Percentiles rank a stretch among this genome's conserved stretches.
These are phyloP conservation scores for Fusarium tupiense DNA, from an alignment of 2,329 filamentous ascomycete genomes.

Conservation along the genomic window DNA sequence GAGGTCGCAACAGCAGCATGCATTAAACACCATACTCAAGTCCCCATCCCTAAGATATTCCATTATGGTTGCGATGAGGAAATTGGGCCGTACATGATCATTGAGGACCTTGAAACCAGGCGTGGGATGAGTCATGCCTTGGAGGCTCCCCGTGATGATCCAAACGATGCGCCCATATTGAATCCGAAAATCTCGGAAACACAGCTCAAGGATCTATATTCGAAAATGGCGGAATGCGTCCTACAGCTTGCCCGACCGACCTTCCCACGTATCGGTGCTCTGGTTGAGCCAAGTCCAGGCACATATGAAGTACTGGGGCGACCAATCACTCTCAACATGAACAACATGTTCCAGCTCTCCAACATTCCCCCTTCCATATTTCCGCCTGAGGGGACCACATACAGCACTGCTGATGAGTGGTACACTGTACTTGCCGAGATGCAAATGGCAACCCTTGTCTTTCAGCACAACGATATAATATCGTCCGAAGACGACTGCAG, in stretches of 20 bases:
- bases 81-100: constrained; percentile 39
- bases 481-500: constrained; percentile 51
- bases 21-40: constrained; percentile 29
- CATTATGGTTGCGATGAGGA: constrained; percentile 34
- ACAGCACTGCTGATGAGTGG: constrained; percentile 49
- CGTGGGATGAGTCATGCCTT: constrained; percentile 33
- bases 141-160: constrained; percentile 28
- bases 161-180: constrained; percentile 34
- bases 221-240: constrained; percentile 52
- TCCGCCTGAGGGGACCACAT: constrained; percentile 37
- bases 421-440: constrained; percentile 52
- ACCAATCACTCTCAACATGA: constrained; percentile 56
- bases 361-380: constrained; percentile 40
- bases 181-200: constrained; percentile 42
- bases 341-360: constrained; percentile 47
- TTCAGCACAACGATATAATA: constrained; percentile 54
- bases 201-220: constrained; percentile 47
- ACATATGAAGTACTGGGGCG: constrained; percentile 44
- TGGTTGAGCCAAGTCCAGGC: constrained; percentile 43
- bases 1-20: constrained; percentile 38
- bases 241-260: constrained; percentile 50
- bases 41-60: constrained; percentile 40
- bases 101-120: constrained; percentile 31
- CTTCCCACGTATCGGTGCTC: constrained; percentile 52
- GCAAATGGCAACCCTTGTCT: constrained; percentile 52